phyloP scores from a whole-genome alignment of 1,284 basidiomycete genomes.

The Schizophyllum amplum region DNA sequence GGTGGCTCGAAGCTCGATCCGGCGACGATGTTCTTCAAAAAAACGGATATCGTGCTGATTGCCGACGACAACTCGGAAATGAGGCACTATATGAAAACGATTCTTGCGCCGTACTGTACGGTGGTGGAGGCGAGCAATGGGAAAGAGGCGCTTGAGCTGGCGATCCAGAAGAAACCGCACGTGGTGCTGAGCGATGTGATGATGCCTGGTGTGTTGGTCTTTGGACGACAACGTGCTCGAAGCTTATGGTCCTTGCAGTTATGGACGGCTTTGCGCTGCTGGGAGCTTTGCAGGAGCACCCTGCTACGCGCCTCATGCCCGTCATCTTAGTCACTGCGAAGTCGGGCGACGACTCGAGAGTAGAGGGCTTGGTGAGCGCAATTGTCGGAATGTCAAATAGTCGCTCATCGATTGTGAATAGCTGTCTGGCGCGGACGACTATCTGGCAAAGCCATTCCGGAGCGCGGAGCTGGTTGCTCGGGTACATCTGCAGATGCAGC shows the following conservation, averaged over 20 bases:
- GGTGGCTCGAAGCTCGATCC: not conserved
- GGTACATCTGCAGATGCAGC: not conserved
- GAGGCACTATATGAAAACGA: not conserved
- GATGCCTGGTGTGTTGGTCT: not conserved
- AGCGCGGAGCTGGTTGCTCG: not conserved
- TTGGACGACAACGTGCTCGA: no score
- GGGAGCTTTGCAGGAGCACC: not conserved
- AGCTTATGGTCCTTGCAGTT: no score
- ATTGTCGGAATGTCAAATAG: no score
- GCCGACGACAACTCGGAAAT: not conserved
- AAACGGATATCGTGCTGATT: not conserved
- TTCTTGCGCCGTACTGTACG: not conserved
- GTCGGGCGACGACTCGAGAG: not conserved
- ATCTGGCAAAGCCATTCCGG: not conserved
- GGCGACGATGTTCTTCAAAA: not conserved
- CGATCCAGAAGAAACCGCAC: not conserved
- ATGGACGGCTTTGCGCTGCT: not conserved
- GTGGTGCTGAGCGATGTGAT: not conserved
- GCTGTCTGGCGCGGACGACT: not conserved
- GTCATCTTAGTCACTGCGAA: not conserved
- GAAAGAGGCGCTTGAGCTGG: not conserved
- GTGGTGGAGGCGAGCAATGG: not conserved
- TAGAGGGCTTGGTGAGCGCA: not conserved
- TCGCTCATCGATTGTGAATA: not conserved
- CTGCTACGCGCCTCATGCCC: not conserved